Percentiles rank a stretch among this genome's conserved stretches.
These are phyloP conservation scores for Asclepias syriaca DNA, from an alignment of 257 asterid species.

Conservation along the genomic window DNA sequence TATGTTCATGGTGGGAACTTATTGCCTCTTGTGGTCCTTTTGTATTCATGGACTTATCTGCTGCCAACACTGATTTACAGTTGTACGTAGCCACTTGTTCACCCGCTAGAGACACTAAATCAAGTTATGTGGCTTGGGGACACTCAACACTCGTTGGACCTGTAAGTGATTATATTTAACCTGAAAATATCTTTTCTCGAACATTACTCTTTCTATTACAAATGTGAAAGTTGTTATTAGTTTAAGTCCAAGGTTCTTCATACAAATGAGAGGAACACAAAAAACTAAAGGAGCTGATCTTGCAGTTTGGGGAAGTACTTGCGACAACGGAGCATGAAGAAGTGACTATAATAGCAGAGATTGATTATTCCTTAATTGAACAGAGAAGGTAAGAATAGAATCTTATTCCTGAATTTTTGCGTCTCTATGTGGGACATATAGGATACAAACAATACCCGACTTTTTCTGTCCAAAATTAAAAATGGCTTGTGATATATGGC, in stretches of 20 bases:
- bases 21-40: neutral
- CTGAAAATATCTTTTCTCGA: neutral
- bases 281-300: constrained; percentile 25
- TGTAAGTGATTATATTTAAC: constrained; percentile 38
- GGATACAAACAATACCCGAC: neutral
- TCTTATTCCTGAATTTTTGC: constrained; percentile 5
- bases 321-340: constrained; percentile 91
- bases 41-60: constrained; percentile 13
- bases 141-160: constrained; percentile 95
- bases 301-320: constrained; percentile 88
- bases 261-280: constrained; percentile 3
- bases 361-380: constrained; percentile 73
- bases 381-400: constrained; percentile 73
- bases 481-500: too few species aligned
- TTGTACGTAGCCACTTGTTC: constrained; percentile 87
- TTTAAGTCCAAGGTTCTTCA: neutral
- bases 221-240: neutral
- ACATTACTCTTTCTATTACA: neutral
- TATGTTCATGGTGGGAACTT: neutral
- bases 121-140: constrained; percentile 89
- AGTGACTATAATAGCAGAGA: constrained; percentile 58
- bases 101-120: constrained; percentile 68
- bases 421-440: neutral
- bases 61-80: constrained; percentile 33
- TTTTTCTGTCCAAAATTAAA: neutral